Evolutionary conservation across 2,329 filamentous ascomycete species (phyloP).

Genomic region (Leptographium procerum): DNA sequence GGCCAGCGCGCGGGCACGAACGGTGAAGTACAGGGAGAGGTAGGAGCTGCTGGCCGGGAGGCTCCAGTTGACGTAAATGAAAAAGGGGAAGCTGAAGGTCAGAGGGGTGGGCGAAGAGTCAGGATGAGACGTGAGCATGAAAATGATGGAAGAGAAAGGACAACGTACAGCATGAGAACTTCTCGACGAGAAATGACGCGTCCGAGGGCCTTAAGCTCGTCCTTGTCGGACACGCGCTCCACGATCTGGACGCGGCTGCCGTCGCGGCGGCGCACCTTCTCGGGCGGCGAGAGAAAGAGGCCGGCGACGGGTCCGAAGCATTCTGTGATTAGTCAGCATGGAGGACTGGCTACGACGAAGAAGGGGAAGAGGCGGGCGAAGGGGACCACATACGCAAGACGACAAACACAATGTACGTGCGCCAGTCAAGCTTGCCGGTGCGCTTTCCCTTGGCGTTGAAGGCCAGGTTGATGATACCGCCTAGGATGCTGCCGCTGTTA

Average conservation of each 20-base stretch:
- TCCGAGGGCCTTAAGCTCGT: constrained; percentile 48
- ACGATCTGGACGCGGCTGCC: constrained; percentile 52
- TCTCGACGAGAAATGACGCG: constrained; percentile 47
- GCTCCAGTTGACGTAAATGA: constrained; percentile 57
- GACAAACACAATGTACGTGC: constrained; percentile 59
- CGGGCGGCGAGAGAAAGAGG: constrained; percentile 31
- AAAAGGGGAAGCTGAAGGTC: constrained; percentile 47
- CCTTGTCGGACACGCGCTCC: constrained; percentile 37
- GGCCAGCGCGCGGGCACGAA: constrained; percentile 33
- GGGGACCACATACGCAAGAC: constrained; percentile 52
- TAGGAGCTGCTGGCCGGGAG: constrained; percentile 50
- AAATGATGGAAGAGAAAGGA: too few species aligned
- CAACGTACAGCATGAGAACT: constrained; percentile 53
- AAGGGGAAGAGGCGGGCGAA: too few species aligned
- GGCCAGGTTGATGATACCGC: constrained; percentile 58
- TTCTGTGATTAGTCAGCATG: constrained; percentile 17
- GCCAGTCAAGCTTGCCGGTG: constrained; percentile 53
- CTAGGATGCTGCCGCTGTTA: constrained; percentile 54
- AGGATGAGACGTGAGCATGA: too few species aligned
- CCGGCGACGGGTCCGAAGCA: background rate
- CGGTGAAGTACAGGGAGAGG: constrained; percentile 37
- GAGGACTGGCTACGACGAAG: constrained; percentile 42
- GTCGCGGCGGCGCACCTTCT: constrained; percentile 52
- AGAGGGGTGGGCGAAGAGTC: too few species aligned
- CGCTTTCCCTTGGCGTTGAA: constrained; percentile 41